phyloP scores from a whole-genome alignment of 257 asterid species.

The Solanum peruvianum region DNA sequence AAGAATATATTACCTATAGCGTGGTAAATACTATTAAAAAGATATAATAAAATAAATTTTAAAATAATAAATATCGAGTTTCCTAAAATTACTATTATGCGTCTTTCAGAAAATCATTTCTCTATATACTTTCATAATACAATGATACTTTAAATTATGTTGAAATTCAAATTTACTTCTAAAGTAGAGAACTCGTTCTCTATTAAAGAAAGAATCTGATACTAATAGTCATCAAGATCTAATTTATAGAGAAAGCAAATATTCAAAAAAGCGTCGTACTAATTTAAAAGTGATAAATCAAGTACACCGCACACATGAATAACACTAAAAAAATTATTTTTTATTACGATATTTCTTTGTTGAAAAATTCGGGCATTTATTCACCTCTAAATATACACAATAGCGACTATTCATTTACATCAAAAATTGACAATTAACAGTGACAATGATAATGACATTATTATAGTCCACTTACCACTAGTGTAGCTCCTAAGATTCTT shows the following conservation, averaged over 20 bases:
- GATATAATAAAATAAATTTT: no score
- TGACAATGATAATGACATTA: background rate
- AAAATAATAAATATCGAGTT: no score
- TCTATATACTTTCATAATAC: background rate
- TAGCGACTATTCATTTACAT: background rate
- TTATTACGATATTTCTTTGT: no score
- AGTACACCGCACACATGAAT: background rate
- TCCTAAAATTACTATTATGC: no score
- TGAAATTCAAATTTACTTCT: background rate
- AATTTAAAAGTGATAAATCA: no score
- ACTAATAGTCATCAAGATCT: no score
- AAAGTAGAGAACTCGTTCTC: background rate
- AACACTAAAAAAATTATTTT: background rate
- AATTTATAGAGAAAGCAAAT: no score
- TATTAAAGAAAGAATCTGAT: background rate
- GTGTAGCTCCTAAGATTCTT: background rate
- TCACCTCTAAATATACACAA: background rate
- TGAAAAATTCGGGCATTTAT: no score
- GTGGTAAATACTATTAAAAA: background rate
- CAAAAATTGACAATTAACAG: background rate
- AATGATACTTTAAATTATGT: background rate
- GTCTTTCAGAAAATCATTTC: background rate
- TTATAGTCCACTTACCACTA: background rate
- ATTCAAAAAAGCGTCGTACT: accelerated
- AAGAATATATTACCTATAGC: background rate